Conservation (phyloP, 192 early-diverging fungal genomes). For the Cetraspora pellucida region DNA sequence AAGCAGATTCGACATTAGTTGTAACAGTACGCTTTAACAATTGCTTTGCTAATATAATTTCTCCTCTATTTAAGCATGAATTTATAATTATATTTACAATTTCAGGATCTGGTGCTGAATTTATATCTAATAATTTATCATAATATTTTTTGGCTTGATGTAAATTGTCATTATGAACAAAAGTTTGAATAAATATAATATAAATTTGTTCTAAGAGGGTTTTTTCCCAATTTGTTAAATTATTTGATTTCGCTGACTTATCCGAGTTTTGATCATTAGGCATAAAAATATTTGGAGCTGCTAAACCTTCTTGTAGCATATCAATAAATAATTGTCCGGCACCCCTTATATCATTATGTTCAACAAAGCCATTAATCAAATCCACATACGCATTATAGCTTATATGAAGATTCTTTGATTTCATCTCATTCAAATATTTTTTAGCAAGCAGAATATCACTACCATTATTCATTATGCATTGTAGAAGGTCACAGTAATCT, state of each 20-base stretch:
- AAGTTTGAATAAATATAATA: conserved; percentile 12
- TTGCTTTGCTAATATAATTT: neutral
- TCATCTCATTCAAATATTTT: conserved; percentile 1
- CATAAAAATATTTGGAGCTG: neutral
- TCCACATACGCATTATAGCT: neutral
- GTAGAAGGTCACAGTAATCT: conserved; percentile 7
- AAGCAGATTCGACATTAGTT: neutral
- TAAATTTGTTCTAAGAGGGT: neutral
- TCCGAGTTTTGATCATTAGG: neutral
- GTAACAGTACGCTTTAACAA: neutral
- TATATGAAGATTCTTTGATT: neutral
- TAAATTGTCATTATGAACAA: neutral
- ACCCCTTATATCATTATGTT: neutral
- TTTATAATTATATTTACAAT: neutral
- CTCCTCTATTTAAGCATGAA: neutral
- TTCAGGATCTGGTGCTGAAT: neutral
- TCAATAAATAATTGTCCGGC: neutral
- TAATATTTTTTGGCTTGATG: conserved; percentile 3
- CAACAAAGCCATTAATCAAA: neutral
- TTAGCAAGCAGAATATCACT: neutral
- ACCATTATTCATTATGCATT: neutral
- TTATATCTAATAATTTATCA: neutral
- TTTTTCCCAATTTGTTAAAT: neutral
- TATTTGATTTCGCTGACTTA: neutral
- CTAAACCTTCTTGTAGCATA: neutral